Evolutionary conservation across 2,329 filamentous ascomycete species (phyloP).

Genomic region (Aureobasidium pullulans): DNA sequence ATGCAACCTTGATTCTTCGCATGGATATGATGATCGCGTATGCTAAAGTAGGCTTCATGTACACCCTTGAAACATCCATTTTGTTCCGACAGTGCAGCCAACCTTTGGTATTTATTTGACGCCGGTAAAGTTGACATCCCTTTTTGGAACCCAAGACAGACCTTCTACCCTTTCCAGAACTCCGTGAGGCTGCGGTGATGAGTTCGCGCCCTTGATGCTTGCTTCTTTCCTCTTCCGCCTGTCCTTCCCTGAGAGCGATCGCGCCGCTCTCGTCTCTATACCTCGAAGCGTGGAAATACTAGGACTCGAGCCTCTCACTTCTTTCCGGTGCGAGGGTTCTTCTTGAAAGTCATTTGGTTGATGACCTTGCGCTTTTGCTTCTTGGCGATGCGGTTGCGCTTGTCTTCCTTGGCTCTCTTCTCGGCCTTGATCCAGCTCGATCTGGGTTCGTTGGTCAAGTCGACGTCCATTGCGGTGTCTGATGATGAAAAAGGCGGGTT

Average conservation of each 20-base stretch:
- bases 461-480: conserved; percentile 33
- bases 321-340: conserved; percentile 22
- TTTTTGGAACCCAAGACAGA: conserved; percentile 7
- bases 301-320: neutral
- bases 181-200: neutral
- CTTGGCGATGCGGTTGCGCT: conserved; percentile 26
- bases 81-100: neutral
- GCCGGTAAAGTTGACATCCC: neutral
- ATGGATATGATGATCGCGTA: neutral
- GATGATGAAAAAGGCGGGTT: conserved; percentile 14
- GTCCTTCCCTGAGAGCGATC: conserved; percentile 1
- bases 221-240: neutral
- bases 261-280: neutral
- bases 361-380: conserved; percentile 31
- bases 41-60: neutral
- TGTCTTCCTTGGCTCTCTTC: conserved; percentile 24
- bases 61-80: neutral
- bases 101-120: neutral
- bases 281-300: neutral
- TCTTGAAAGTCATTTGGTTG: conserved; percentile 33
- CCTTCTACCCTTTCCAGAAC: conserved; percentile 6
- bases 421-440: conserved; percentile 17
- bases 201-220: conserved; percentile 3
- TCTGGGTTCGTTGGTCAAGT: conserved; percentile 22
- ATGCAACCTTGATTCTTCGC: conserved; percentile 3